Evolutionary conservation across 2,329 filamentous ascomycete genomes (phyloP).

Genomic region (Talaromyces albobiverticillius): DNA sequence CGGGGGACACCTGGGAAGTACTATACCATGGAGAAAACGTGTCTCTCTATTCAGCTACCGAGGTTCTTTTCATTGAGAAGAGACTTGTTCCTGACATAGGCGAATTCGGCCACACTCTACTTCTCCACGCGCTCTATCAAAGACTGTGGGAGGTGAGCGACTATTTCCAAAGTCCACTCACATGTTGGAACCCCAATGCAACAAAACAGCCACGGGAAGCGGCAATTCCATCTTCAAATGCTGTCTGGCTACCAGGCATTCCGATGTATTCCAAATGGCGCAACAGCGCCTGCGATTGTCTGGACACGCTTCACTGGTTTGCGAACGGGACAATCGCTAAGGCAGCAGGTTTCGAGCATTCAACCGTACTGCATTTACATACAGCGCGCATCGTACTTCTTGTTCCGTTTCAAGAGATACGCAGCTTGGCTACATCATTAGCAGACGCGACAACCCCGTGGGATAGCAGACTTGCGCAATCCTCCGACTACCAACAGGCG

Average conservation of each 20-base stretch:
- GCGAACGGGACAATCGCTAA: constrained; percentile 53
- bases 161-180: constrained; percentile 45
- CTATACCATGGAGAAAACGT: constrained; percentile 27
- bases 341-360: constrained; percentile 51
- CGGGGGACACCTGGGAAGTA: constrained; percentile 31
- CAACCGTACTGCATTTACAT: constrained; percentile 56
- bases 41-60: constrained; percentile 42
- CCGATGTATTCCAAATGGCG: constrained; percentile 48
- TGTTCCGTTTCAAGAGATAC: constrained; percentile 48
- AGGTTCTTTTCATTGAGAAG: constrained; percentile 51
- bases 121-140: constrained; percentile 51
- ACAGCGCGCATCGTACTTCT: constrained; percentile 53
- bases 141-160: constrained; percentile 49
- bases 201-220: constrained; percentile 35
- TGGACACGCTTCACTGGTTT: constrained; percentile 59
- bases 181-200: constrained; percentile 45
- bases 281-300: constrained; percentile 42
- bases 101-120: constrained; percentile 49
- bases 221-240: constrained; percentile 30
- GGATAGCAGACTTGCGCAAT: constrained; percentile 24
- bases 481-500: constrained; percentile 40
- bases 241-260: constrained; percentile 48
- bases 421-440: constrained; percentile 39
- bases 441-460: constrained; percentile 30
- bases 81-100: constrained; percentile 42